These are phyloP conservation scores for Lactifluus echinatus DNA, from an alignment of 768 basidiomycete species.

Conservation along the genomic window DNA sequence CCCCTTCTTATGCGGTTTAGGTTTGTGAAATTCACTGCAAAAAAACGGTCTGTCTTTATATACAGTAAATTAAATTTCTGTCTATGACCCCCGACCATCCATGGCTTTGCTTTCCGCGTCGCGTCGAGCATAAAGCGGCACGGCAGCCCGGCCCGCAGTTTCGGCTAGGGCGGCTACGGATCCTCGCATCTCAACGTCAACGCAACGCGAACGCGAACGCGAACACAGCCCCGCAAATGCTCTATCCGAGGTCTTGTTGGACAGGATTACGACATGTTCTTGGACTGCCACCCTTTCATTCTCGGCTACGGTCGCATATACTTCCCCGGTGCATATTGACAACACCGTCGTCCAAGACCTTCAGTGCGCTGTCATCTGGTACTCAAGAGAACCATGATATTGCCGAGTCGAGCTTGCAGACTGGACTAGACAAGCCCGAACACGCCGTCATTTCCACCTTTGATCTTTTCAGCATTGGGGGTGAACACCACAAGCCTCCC, in stretches of 20 bases:
- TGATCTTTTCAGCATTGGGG: conserved; percentile 88
- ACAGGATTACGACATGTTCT: neutral
- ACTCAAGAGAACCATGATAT: neutral
- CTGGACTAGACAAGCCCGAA: conserved; percentile 29
- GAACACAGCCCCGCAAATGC: too few species aligned
- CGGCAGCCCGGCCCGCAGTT: too few species aligned
- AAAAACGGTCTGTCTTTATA: too few species aligned
- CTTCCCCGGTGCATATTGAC: neutral
- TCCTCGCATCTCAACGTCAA: too few species aligned
- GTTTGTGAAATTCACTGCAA: too few species aligned
- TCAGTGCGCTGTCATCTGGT: neutral
- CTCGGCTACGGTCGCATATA: neutral
- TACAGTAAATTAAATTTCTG: too few species aligned
- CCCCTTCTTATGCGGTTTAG: too few species aligned
- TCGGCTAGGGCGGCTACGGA: too few species aligned
- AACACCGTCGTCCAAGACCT: neutral
- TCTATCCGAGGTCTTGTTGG: neutral
- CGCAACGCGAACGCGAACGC: too few species aligned
- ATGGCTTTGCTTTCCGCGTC: too few species aligned
- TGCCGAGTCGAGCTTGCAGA: neutral
- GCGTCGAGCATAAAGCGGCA: too few species aligned
- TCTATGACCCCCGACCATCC: too few species aligned
- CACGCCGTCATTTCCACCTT: conserved; percentile 93
- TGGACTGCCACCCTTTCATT: neutral
- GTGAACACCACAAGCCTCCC: conserved; percentile 32